A percentile compares a stretch with the other conserved stretches of the same genome.
Conservation (phyloP, 352 stramenopile species). For the Phytopythium cucurbitacearum region DNA sequence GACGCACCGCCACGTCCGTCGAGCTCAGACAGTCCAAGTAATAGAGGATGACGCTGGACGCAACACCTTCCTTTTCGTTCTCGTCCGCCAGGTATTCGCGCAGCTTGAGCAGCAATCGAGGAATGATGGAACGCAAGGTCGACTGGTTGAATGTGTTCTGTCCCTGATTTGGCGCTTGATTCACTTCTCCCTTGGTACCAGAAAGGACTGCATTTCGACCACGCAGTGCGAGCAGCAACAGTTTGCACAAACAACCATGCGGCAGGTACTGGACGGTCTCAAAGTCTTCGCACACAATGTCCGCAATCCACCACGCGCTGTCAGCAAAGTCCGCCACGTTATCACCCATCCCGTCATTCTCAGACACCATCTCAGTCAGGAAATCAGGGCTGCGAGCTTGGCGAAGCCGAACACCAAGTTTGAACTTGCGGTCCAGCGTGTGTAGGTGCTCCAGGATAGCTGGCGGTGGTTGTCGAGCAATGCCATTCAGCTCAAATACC, state of each 20-base stretch:
- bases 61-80: constrained; percentile 23
- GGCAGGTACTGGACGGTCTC: constrained; percentile 80
- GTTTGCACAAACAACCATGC: constrained; percentile 69
- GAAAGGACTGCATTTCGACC: constrained; percentile 5
- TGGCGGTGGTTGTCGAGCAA: constrained; percentile 63
- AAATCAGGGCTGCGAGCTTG: constrained; percentile 78
- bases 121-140: constrained; percentile 41
- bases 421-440: constrained; percentile 66
- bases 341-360: constrained; percentile 27
- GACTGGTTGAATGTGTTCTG: constrained; percentile 17
- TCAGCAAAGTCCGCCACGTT: constrained; percentile 11
- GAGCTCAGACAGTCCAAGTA: constrained; percentile 72
- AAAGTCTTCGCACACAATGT: constrained; percentile 85
- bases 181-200: background rate
- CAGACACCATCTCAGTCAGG: constrained; percentile 84
- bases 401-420: constrained; percentile 71
- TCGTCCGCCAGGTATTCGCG: constrained; percentile 44
- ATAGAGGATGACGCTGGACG: constrained; percentile 56
- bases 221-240: constrained; percentile 60
- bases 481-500: constrained; percentile 60
- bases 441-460: constrained; percentile 75
- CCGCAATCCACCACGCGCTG: constrained; percentile 78
- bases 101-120: constrained; percentile 48
- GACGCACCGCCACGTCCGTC: constrained; percentile 35
- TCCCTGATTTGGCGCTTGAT: constrained; percentile 7